Evolutionary conservation across 495 filamentous ascomycete species (phyloP), one percentile per base, ranked within the genome.

Genomic region (Aspergillus funiculosus): DNA sequence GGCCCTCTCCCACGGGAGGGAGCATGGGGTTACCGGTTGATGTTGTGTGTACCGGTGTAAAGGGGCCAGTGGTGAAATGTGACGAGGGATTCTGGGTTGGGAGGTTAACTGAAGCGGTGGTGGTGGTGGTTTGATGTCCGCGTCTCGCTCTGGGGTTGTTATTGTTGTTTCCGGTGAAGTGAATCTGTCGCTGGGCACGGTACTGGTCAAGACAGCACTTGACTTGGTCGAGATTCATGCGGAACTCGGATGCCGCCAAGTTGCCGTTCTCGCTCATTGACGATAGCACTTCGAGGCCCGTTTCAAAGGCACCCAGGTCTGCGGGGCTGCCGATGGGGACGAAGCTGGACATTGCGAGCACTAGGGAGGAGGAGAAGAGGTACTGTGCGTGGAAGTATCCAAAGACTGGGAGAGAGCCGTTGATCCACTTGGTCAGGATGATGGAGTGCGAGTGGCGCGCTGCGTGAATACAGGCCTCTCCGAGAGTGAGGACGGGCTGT

Each of bases 311-410:
- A 2, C 44, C 52, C 44, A 64, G 54, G 39, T 72, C 68, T 6
- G 52, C 52, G 0, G 65, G 54, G 29, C 52, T 68, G 14, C 64
- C 67, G 38, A 68, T 63, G 1, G 67, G 62, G 2, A 69, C 59
- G 41, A 71, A 67, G 39, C 58, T 64, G 24, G 68, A 71, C 61
- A 72, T 71, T 25, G 68, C 64, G 5, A 73, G 51, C 11, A 69
- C 62, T 1, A 69, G 50, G 0, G 62, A 61, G 0, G 64, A 62
- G 18, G 70, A 72, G 44, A 73, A 73, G 11, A 73, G 66, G 42
- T 72, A 73, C 43, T 71, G 67, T 0, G 68, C 62, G 49, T 69
- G 64, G 51, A 72, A 72, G 53, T 68, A 73, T 14, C 67, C 70
- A 44, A 71, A 73, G 5, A 62, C 63, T 0, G 68, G 62, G 37